A percentile compares a stretch with the other conserved stretches of the same genome.
Conservation (phyloP, 176 grass and related monocot genomes). For the Phragmites australis region DNA sequence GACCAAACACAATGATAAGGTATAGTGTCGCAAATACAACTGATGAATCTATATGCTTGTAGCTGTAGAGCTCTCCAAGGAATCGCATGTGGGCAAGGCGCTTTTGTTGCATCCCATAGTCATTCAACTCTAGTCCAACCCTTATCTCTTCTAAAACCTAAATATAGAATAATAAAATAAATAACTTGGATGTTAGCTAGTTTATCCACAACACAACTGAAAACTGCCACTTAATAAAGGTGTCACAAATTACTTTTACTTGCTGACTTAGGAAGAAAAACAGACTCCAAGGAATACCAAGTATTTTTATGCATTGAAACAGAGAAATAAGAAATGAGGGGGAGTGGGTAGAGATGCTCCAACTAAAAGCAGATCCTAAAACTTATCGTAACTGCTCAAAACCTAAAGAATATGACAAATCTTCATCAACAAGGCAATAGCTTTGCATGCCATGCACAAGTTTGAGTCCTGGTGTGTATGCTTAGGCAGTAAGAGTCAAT, state of each 20-base stretch:
- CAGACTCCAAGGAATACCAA: neutral
- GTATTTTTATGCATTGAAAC: neutral
- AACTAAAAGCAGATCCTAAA: too few species aligned
- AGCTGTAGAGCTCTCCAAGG: conserved; percentile 96
- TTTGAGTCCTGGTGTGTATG: too few species aligned
- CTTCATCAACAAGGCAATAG: too few species aligned
- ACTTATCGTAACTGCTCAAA: too few species aligned
- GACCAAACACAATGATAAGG: conserved; percentile 77
- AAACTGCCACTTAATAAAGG: neutral
- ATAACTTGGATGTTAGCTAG: conserved; percentile 24
- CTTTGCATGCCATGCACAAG: too few species aligned
- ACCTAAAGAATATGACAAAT: too few species aligned
- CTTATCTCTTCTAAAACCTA: conserved; percentile 98
- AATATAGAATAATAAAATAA: conserved; percentile 36
- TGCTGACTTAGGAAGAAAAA: neutral
- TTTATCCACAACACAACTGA: conserved; percentile 25
- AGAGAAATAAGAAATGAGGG: too few species aligned
- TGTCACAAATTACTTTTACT: neutral
- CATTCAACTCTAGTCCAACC: conserved; percentile 87
- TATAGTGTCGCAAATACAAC: conserved; percentile 94
- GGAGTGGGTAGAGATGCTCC: too few species aligned
- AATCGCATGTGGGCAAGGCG: conserved; percentile 90
- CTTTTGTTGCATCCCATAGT: conserved; percentile 93
- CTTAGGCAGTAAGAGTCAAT: too few species aligned
- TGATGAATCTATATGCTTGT: conserved; percentile 84